Evolutionary conservation across 768 basidiomycete genomes (phyloP).

Genomic region (Nevesoporus exiguus): DNA sequence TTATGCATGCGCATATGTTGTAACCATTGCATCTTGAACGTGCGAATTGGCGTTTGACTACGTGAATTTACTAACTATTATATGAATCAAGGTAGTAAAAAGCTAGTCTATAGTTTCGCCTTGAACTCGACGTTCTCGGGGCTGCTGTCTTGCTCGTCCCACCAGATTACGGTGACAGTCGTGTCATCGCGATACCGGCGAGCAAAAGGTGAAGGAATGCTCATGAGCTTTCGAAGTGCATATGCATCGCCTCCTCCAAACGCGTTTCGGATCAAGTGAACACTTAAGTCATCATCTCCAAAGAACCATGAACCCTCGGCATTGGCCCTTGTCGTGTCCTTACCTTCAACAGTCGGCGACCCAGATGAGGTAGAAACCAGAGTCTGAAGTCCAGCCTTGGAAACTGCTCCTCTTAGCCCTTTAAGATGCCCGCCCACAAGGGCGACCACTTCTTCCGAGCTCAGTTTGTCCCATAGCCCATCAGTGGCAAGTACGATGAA

Average conservation of each 20-base stretch:
- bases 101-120: slow-evolving; percentile 46
- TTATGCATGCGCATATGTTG: slow-evolving; percentile 6
- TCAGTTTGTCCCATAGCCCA: slow-evolving; percentile 70
- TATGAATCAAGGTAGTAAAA: neutral
- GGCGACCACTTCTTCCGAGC: slow-evolving; percentile 82
- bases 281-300: slow-evolving; percentile 70
- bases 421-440: slow-evolving; percentile 81
- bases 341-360: slow-evolving; percentile 58
- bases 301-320: slow-evolving; percentile 68
- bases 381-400: slow-evolving; percentile 53
- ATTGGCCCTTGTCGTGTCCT: slow-evolving; percentile 40
- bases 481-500: slow-evolving; percentile 93
- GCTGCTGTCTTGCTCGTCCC: slow-evolving; percentile 58
- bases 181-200: slow-evolving; percentile 80
- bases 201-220: slow-evolving; percentile 79
- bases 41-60: neutral
- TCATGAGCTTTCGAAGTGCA: slow-evolving; percentile 58
- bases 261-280: slow-evolving; percentile 89
- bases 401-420: slow-evolving; percentile 62
- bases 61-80: neutral
- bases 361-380: slow-evolving; percentile 57
- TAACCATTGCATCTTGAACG: slow-evolving; percentile 1
- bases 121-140: slow-evolving; percentile 38
- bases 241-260: slow-evolving; percentile 75
- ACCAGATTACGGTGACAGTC: slow-evolving; percentile 83